A percentile compares a stretch with the other conserved stretches of the same genome.
Conservation (phyloP, 768 basidiomycete species). For the Pleurotus salmoneostramineus region DNA sequence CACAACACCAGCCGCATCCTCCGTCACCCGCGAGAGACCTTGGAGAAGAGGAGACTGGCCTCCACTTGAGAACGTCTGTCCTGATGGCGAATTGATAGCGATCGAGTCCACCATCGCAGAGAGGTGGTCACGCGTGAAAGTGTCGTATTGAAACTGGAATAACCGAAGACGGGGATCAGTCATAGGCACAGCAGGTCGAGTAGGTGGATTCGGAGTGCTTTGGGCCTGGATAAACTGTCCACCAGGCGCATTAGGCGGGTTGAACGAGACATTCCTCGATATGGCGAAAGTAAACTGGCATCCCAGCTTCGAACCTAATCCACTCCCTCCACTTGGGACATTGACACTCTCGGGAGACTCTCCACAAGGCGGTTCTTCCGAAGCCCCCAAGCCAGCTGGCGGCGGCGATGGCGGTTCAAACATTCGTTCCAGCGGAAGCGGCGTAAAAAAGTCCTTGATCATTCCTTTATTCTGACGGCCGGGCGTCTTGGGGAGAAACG, state of each 20-base stretch:
- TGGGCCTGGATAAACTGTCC: slow-evolving; percentile 49
- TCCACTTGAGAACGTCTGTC: slow-evolving; percentile 39
- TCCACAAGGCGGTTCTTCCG: slow-evolving; percentile 2
- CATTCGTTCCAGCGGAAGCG: slow-evolving; percentile 83
- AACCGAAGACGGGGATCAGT: slow-evolving; percentile 79
- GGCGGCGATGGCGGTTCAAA: slow-evolving; percentile 93
- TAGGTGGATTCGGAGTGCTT: slow-evolving; percentile 50
- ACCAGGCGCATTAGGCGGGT: slow-evolving; percentile 21
- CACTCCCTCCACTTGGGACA: slow-evolving; percentile 26
- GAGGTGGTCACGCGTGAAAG: slow-evolving; percentile 91
- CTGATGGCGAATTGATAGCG: slow-evolving; percentile 73
- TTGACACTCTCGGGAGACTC: slow-evolving; percentile 34
- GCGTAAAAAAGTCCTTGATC: slow-evolving; percentile 85
- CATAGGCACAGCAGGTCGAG: slow-evolving; percentile 25
- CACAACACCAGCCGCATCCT: slow-evolving; percentile 29
- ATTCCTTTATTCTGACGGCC: slow-evolving; percentile 52
- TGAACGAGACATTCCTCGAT: slow-evolving; percentile 34
- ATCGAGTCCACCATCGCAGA: slow-evolving; percentile 94
- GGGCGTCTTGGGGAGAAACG: slow-evolving; percentile 64
- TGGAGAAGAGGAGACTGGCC: slow-evolving; percentile 45
- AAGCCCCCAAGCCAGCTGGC: slow-evolving; percentile 15
- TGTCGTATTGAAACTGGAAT: slow-evolving; percentile 95
- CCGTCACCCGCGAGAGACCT: slow-evolving; percentile 43
- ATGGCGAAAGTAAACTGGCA: slow-evolving; percentile 75
- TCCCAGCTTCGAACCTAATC: slow-evolving; percentile 26